Conservation (phyloP, 768 basidiomycete species). For the Ramaria rubella region DNA sequence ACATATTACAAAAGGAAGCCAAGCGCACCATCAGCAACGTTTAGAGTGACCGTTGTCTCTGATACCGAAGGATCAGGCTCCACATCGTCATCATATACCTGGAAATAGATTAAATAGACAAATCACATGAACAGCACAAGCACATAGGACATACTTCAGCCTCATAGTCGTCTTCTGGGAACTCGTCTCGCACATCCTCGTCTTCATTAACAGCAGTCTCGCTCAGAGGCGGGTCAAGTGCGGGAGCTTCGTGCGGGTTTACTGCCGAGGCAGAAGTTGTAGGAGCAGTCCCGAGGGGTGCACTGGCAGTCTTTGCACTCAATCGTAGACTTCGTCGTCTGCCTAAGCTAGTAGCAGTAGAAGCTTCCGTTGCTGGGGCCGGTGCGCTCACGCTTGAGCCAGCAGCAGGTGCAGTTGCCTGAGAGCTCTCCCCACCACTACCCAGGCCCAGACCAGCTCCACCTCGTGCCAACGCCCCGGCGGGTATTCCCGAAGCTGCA, state of each 20-base stretch:
- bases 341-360: conserved; percentile 33
- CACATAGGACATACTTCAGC: conserved; percentile 47
- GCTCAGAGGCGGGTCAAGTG: conserved; percentile 39
- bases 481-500: conserved; percentile 65
- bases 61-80: conserved; percentile 62
- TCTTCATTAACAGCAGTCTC: conserved; percentile 54
- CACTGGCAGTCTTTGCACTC: conserved; percentile 55
- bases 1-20: neutral
- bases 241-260: conserved; percentile 11
- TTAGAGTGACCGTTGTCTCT: conserved; percentile 83
- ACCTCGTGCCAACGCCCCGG: conserved; percentile 29
- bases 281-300: conserved; percentile 14
- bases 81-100: conserved; percentile 83
- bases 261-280: conserved; percentile 17
- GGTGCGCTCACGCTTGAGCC: conserved; percentile 4
- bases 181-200: conserved; percentile 62
- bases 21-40: conserved; percentile 67
- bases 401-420: conserved; percentile 21
- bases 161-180: conserved; percentile 81
- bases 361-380: conserved; percentile 25
- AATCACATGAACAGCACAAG: neutral
- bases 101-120: conserved; percentile 3
- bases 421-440: neutral
- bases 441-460: neutral
- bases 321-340: conserved; percentile 81